Percentiles rank a stretch among this genome's conserved stretches.
These are phyloP conservation scores for Erucastrum elatum DNA, from an alignment of 345 rosid species.

Conservation along the genomic window DNA sequence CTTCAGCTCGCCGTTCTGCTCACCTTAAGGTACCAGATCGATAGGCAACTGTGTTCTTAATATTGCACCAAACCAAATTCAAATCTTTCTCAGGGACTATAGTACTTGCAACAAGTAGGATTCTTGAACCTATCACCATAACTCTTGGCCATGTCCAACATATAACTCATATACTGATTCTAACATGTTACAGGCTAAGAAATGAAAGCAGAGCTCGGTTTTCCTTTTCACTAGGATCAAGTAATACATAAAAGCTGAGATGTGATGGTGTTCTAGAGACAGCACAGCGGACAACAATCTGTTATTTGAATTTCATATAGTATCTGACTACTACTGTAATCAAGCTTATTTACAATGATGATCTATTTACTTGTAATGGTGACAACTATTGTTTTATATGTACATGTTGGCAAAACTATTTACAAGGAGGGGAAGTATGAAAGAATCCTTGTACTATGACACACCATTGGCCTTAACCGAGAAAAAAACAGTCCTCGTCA, in stretches of 20 bases:
- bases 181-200: conserved; percentile 27
- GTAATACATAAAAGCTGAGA: conserved; percentile 13
- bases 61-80: conserved; percentile 19
- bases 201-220: conserved; percentile 31
- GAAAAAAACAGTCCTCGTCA: neutral
- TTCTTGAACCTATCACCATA: neutral
- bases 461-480: conserved; percentile 7
- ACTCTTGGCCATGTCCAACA: neutral
- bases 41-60: neutral
- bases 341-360: neutral
- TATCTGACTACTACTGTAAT: conserved; percentile 2
- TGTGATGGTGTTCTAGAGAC: conserved; percentile 14
- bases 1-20: conserved; percentile 48
- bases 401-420: neutral
- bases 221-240: neutral
- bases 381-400: neutral
- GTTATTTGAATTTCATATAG: conserved; percentile 18
- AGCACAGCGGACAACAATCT: conserved; percentile 18
- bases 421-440: neutral
- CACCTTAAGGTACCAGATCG: conserved; percentile 49
- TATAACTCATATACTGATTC: neutral
- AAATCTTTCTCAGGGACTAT: neutral
- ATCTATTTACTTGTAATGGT: conserved; percentile 9
- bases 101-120: neutral
- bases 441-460: neutral